Conservation (phyloP, 2,329 filamentous ascomycete genomes). For the Xylaria sp. region DNA sequence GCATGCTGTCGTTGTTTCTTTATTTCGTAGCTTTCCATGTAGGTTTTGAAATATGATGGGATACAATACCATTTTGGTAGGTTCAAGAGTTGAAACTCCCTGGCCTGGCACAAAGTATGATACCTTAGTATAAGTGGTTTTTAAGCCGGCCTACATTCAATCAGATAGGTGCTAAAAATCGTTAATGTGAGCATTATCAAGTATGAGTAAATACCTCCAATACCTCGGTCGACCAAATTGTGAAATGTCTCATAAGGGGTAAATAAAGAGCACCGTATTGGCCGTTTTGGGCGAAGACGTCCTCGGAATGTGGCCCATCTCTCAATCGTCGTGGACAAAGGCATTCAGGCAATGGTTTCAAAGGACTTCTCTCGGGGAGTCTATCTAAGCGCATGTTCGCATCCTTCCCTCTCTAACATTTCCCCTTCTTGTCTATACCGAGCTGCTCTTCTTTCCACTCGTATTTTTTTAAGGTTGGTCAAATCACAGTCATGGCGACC, state of each 20-base stretch:
- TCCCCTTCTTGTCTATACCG: constrained; percentile 12
- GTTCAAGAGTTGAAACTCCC: background rate
- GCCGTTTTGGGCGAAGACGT: constrained; percentile 40
- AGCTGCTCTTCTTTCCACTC: background rate
- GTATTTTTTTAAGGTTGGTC: constrained; percentile 4
- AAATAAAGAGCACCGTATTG: constrained; percentile 27
- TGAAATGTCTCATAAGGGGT: constrained; percentile 20
- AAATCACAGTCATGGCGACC: constrained; percentile 29
- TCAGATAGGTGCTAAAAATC: background rate
- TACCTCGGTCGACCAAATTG: background rate
- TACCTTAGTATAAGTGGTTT: background rate
- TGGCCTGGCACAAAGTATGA: background rate
- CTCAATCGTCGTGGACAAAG: constrained; percentile 43
- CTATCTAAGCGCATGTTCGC: constrained; percentile 28
- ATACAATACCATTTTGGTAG: background rate
- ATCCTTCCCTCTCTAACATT: constrained; percentile 7
- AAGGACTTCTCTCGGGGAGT: constrained; percentile 18
- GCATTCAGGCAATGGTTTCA: constrained; percentile 42
- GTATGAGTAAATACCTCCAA: background rate
- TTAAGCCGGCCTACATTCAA: background rate
- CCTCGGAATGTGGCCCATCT: constrained; percentile 41
- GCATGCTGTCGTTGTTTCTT: background rate
- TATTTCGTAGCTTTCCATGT: background rate
- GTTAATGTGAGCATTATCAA: background rate
- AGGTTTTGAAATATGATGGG: too few species aligned